phyloP scores from a whole-genome alignment of 768 basidiomycete genomes.

The Rhodosporidiobolus sp. region DNA sequence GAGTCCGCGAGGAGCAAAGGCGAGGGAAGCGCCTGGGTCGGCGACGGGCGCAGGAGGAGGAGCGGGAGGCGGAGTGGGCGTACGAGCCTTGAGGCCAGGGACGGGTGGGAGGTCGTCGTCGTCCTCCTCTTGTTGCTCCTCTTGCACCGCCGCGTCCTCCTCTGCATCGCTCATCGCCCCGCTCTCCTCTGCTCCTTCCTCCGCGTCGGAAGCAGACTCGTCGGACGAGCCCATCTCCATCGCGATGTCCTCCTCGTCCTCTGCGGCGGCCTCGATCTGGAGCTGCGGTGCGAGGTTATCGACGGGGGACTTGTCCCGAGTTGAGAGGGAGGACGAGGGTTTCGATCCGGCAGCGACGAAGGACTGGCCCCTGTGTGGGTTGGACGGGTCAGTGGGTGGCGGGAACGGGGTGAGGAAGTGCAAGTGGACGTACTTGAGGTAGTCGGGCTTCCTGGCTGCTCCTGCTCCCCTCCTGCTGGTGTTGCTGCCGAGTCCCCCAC shows the following conservation, averaged over 20 bases:
- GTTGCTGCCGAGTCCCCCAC: constrained; percentile 18
- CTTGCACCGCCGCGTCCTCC: constrained; percentile 49
- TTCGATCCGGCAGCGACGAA: constrained; percentile 30
- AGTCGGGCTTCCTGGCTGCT: constrained; percentile 56
- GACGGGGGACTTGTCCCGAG: constrained; percentile 47
- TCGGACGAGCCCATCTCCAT: constrained; percentile 33
- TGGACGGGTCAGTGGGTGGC: neutral
- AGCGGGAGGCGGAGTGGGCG: neutral
- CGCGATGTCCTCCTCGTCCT: constrained; percentile 31
- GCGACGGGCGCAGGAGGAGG: constrained; percentile 41
- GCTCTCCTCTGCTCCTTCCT: constrained; percentile 54
- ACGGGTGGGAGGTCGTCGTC: constrained; percentile 50
- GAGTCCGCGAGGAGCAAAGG: constrained; percentile 32
- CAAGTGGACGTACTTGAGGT: constrained; percentile 57
- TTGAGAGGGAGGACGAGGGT: constrained; percentile 50
- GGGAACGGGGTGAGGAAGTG: neutral
- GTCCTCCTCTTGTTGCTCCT: constrained; percentile 33
- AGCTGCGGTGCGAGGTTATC: constrained; percentile 46
- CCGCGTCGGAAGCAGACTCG: constrained; percentile 43
- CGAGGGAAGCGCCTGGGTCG: neutral
- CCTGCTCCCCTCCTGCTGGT: neutral
- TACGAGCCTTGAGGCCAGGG: constrained; percentile 42
- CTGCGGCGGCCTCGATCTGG: constrained; percentile 40
- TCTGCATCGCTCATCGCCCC: constrained; percentile 50
- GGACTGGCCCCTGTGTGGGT: constrained; percentile 11